A percentile compares a stretch with the other conserved stretches of the same genome.
phyloP scores from a whole-genome alignment of 768 basidiomycete genomes.

The Stropharia rugosoannulata region DNA sequence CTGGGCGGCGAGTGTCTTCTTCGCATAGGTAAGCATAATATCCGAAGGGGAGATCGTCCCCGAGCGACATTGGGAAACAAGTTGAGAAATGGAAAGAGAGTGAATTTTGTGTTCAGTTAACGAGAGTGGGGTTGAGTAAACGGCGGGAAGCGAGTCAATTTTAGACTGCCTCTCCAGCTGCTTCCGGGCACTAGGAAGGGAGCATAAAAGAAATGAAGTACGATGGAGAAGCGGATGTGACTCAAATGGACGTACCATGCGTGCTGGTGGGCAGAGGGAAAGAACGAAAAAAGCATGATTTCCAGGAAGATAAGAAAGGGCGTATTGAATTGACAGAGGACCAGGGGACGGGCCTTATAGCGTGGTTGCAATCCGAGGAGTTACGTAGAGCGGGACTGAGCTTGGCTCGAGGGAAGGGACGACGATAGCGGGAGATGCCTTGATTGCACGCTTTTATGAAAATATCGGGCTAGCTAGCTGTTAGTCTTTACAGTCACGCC shows the following conservation, averaged over 20 bases:
- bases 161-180: constrained; percentile 43
- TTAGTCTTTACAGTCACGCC: constrained; percentile 18
- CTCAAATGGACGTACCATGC: constrained; percentile 35
- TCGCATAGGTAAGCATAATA: constrained; percentile 52
- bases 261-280: constrained; percentile 34
- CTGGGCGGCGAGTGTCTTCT: constrained; percentile 54
- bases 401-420: constrained; percentile 16
- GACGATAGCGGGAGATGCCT: constrained; percentile 30
- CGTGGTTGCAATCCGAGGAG: constrained; percentile 26
- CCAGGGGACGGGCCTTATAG: constrained; percentile 23
- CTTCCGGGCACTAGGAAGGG: constrained; percentile 37
- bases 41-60: constrained; percentile 39
- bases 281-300: constrained; percentile 36
- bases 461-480: constrained; percentile 15
- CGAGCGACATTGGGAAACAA: constrained; percentile 43
- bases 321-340: constrained; percentile 10
- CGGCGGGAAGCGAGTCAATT: constrained; percentile 37
- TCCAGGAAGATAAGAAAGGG: constrained; percentile 21
- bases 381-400: constrained; percentile 22
- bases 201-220: constrained; percentile 7
- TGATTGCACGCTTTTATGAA: constrained; percentile 24
- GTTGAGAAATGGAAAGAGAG: constrained; percentile 45
- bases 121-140: constrained; percentile 41
- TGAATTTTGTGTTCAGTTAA: constrained; percentile 46
- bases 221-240: constrained; percentile 13